Conservation (phyloP, 305 asterid species). For the Rubia peregrina region DNA sequence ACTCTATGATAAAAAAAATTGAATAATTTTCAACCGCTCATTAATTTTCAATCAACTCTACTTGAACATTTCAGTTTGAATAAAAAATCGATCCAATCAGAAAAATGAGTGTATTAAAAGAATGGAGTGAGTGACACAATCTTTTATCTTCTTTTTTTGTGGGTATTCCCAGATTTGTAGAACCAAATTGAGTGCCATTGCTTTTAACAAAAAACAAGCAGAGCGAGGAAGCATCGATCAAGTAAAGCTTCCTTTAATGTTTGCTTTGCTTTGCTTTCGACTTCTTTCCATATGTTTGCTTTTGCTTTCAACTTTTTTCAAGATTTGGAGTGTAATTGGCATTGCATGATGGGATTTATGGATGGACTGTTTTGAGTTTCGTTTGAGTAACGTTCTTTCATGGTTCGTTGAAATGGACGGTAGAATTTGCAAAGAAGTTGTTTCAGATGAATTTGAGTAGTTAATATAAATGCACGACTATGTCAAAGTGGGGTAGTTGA, state of each 20-base stretch:
- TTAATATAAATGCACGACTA: neutral
- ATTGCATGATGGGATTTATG: neutral
- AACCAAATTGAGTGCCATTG: neutral
- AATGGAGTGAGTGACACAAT: too few species aligned
- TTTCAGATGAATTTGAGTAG: neutral
- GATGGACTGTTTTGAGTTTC: neutral
- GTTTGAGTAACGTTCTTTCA: neutral
- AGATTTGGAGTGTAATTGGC: neutral
- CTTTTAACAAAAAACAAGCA: neutral
- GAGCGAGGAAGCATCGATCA: neutral
- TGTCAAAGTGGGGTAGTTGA: neutral
- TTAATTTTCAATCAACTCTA: too few species aligned
- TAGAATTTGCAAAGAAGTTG: neutral
- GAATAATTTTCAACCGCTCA: too few species aligned
- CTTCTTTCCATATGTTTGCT: neutral
- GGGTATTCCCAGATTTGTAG: constrained; percentile 2
- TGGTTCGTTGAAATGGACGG: neutral
- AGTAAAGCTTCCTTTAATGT: neutral
- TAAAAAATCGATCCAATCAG: too few species aligned
- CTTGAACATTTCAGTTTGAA: too few species aligned
- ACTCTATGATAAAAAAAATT: too few species aligned
- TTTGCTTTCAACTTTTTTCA: neutral
- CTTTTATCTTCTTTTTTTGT: neutral
- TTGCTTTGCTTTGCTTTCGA: neutral
- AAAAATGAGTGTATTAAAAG: too few species aligned